Evolutionary conservation across 352 stramenopile species (phyloP), one percentile per base, ranked within the genome.

Genomic region (Phytophthora hibernalis): DNA sequence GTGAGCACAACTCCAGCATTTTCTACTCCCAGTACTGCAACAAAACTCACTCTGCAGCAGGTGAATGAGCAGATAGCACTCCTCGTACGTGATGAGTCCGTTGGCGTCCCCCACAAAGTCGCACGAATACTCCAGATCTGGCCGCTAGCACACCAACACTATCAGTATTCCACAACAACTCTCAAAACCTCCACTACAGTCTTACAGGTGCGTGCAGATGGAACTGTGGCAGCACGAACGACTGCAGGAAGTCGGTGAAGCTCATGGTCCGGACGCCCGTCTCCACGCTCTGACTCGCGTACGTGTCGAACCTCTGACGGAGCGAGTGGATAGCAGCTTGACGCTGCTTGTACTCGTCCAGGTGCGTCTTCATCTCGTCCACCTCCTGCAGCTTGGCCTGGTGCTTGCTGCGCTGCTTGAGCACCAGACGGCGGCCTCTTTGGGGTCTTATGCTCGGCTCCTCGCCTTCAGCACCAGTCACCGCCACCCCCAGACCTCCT

Each of bases 161-260:
- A 3, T 40, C 15, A 16, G 26, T 18, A 12, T 10, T 4, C 16
- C 16, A 18, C 38, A 12, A 31, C 13, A 47, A 33, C 12, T 5
- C 12, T 21, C 9, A 5, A 18, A 40, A 11, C 16, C 8, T 16
- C 21, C 24, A 31, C 26, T 40, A 11, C 20, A 63, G 55, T 26
- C 58, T 61, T 70, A 93, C 83, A 30, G 84, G 83, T 7, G 70
- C 42, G 26, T 78, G 72, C 24, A 85, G 68, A 64, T 83, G 84
- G 70, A 93, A 93, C 61, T 85, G 84, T 13, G 83, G 81, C 11
- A 94, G 68, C 24, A 90, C 78, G 35, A 92, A 73, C 51, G 86
- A 91, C 58, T 92, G 83, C 48, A 94, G 48, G 55, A 94, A 94
- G 72, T 92, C 79, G 15, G 86, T 93, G 65, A 91, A 92, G n/a